phyloP scores from a whole-genome alignment of 495 filamentous ascomycete genomes.

The Hypoxylon crocopeplum region DNA sequence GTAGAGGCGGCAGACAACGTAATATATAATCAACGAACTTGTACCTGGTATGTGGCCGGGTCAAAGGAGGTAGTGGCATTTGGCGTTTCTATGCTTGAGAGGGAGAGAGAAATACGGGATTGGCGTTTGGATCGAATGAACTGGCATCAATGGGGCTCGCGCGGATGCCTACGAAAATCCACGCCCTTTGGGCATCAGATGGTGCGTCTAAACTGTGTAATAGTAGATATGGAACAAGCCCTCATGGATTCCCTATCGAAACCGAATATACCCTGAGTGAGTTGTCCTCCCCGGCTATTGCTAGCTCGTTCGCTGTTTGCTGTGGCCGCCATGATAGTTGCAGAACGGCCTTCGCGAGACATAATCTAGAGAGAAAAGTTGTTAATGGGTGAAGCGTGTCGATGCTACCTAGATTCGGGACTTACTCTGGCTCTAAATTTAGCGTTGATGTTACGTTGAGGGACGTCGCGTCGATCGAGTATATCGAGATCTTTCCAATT shows the following conservation, averaged over 20 bases:
- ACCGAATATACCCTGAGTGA: slow-evolving; percentile 77
- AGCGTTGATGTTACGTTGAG: slow-evolving; percentile 53
- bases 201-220: not conserved
- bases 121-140: slow-evolving; percentile 35
- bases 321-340: slow-evolving; percentile 79
- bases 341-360: slow-evolving; percentile 76
- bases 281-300: slow-evolving; percentile 82
- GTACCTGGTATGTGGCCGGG: slow-evolving; percentile 11
- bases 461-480: slow-evolving; percentile 48
- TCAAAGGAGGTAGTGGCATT: slow-evolving; percentile 3
- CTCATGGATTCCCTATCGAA: slow-evolving; percentile 31
- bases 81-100: slow-evolving; percentile 22
- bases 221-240: slow-evolving; percentile 1
- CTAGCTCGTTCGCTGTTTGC: slow-evolving; percentile 59
- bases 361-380: slow-evolving; percentile 42
- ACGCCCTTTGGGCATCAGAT: not conserved
- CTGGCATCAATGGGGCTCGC: slow-evolving; percentile 5
- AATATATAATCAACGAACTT: slow-evolving; percentile 25
- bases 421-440: slow-evolving; percentile 52
- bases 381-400: not conserved
- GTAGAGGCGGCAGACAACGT: slow-evolving; percentile 15
- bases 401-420: slow-evolving; percentile 13
- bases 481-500: slow-evolving; percentile 58
- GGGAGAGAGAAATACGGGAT: not conserved
- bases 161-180: slow-evolving; percentile 7